Evolutionary conservation across 163 green algal species (phyloP).

Genomic region (Chlamydomonas reinhardtii): DNA sequence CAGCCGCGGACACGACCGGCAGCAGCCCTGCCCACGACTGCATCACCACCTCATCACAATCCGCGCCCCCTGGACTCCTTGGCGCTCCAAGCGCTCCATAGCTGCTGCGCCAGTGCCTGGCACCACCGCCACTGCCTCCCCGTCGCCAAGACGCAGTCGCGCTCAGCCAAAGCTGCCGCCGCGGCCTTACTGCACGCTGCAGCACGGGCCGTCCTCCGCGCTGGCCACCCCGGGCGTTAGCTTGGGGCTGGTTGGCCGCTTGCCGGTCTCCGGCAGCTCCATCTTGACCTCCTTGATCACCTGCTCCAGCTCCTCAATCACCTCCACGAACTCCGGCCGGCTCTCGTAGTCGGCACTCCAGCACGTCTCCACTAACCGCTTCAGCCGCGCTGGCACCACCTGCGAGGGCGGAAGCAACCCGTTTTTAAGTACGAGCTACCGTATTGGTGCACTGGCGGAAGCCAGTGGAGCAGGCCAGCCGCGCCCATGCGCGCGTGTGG

Average conservation of each 20-base stretch:
- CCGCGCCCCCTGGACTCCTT: no score
- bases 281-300: slow-evolving; percentile 33
- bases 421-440: no score
- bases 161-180: neutral
- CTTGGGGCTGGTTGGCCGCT: slow-evolving; percentile 7
- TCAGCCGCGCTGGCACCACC: slow-evolving; percentile 59
- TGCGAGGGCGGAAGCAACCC: no score
- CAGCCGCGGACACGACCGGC: no score
- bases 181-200: slow-evolving; percentile 22
- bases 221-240: neutral
- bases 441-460: no score
- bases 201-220: slow-evolving; percentile 3
- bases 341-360: slow-evolving; percentile 69
- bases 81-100: no score
- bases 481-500: no score
- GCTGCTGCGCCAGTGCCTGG: no score
- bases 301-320: slow-evolving; percentile 57
- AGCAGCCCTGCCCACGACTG: no score
- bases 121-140: no score
- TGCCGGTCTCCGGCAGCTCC: slow-evolving; percentile 10
- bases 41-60: no score
- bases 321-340: slow-evolving; percentile 63
- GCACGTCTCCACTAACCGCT: slow-evolving; percentile 69
- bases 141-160: neutral
- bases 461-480: no score